Percentiles rank a stretch among this genome's conserved stretches.
Conservation (phyloP, 2,329 filamentous ascomycete species). For the Diaporthe velutina region DNA sequence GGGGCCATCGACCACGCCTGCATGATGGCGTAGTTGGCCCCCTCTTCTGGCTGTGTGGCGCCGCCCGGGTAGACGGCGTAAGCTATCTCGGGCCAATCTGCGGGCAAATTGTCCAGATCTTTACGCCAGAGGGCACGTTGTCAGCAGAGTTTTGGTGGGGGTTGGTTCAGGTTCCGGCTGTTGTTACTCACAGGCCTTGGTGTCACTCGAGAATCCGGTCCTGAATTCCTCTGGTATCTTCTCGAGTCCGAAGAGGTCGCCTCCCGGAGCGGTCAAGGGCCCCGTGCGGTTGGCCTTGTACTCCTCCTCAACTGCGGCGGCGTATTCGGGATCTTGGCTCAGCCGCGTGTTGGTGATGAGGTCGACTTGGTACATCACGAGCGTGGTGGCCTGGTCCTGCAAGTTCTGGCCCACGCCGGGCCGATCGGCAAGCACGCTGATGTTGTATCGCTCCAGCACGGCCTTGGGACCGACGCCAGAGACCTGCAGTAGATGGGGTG, state of each 20-base stretch:
- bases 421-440: conserved; percentile 40
- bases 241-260: conserved; percentile 9
- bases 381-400: conserved; percentile 13
- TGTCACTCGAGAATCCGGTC: conserved; percentile 4
- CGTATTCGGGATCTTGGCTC: background rate
- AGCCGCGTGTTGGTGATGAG: conserved; percentile 1
- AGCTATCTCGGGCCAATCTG: conserved; percentile 31
- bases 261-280: conserved; percentile 26
- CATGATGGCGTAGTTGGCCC: conserved; percentile 20
- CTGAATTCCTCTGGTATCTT: conserved; percentile 12
- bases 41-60: background rate
- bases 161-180: background rate
- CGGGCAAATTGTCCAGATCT: conserved; percentile 9
- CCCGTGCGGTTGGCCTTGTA: conserved; percentile 6
- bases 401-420: conserved; percentile 44
- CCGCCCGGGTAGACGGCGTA: conserved; percentile 16
- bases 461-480: conserved; percentile 38
- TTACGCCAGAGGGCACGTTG: background rate
- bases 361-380: background rate
- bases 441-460: conserved; percentile 44
- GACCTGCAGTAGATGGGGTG: conserved; percentile 52
- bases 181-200: conserved; percentile 25
- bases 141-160: background rate
- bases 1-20: conserved; percentile 4
- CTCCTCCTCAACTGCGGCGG: background rate